These are phyloP conservation scores for Haplographium delicatum DNA, from an alignment of 495 filamentous ascomycete species.

Conservation along the genomic window DNA sequence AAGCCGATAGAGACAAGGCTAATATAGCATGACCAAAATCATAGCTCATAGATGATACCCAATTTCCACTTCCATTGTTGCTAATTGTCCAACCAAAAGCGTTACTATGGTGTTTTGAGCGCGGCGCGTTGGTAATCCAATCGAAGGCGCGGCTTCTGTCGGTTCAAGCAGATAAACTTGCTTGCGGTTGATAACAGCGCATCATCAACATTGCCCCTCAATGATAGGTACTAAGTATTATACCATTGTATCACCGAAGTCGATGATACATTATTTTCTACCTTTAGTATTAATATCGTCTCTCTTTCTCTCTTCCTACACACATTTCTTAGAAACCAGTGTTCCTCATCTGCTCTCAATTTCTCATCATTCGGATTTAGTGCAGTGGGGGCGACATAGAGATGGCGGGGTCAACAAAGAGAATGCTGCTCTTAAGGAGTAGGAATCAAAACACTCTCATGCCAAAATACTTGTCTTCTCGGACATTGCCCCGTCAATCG, in stretches of 20 bases:
- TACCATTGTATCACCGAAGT: slow-evolving; percentile 16
- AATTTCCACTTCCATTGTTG: too few relatives aligned
- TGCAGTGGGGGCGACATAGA: too few relatives aligned
- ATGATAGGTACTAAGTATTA: background rate
- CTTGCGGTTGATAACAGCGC: slow-evolving; percentile 1
- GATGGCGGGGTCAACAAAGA: slow-evolving; percentile 21
- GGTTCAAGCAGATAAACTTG: slow-evolving; percentile 20
- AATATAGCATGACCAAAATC: slow-evolving; percentile 9
- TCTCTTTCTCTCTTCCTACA: background rate
- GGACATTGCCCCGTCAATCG: slow-evolving; percentile 12
- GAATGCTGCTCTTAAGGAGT: slow-evolving; percentile 3
- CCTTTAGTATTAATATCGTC: slow-evolving; percentile 3
- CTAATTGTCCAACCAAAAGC: slow-evolving; percentile 1
- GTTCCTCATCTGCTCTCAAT: too few relatives aligned
- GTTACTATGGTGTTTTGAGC: background rate
- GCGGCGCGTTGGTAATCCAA: background rate
- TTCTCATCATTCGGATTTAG: too few relatives aligned
- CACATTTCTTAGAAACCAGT: background rate
- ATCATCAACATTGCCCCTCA: slow-evolving; percentile 14
- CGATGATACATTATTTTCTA: slow-evolving; percentile 11
- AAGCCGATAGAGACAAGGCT: slow-evolving; percentile 13
- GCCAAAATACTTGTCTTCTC: slow-evolving; percentile 12
- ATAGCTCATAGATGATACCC: too few relatives aligned
- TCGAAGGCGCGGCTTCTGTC: slow-evolving; percentile 16
- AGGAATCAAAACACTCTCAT: slow-evolving; percentile 4